phyloP scores from a whole-genome alignment of 2,329 filamentous ascomycete genomes.

The Sclerotinia glacialis region DNA sequence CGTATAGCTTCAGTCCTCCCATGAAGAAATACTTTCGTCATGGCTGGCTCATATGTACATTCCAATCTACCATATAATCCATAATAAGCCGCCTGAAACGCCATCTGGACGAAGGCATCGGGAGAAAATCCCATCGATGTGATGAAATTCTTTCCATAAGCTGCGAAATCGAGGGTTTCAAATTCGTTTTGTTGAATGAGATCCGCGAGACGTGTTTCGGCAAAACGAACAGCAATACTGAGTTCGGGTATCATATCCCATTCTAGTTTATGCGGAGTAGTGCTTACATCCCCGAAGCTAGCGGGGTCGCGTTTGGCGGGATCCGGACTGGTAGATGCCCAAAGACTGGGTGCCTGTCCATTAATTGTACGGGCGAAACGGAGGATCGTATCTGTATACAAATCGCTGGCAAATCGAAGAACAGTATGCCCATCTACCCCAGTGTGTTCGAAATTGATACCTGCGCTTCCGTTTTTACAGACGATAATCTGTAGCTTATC shows the following conservation, averaged over 20 bases:
- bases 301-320: conserved; percentile 87
- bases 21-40: conserved; percentile 94
- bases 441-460: conserved; percentile 99
- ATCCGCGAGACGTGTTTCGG: conserved; percentile 89
- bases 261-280: conserved; percentile 91
- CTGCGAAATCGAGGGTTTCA: conserved; percentile 79
- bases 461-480: conserved; percentile 96
- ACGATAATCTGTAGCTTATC: conserved; percentile 99
- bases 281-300: conserved; percentile 89
- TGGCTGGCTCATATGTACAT: conserved; percentile 95
- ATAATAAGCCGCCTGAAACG: conserved; percentile 97
- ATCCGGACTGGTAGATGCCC: conserved; percentile 87
- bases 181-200: conserved; percentile 97
- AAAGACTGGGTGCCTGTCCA: conserved; percentile 84
- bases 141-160: conserved; percentile 97
- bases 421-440: conserved; percentile 98
- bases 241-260: conserved; percentile 97
- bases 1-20: conserved; percentile 93
- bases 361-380: conserved; percentile 95
- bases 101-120: conserved; percentile 98
- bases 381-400: conserved; percentile 97
- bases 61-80: conserved; percentile 91
- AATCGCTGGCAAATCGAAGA: conserved; percentile 88
- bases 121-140: conserved; percentile 96
- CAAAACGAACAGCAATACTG: conserved; percentile 86